phyloP scores from a whole-genome alignment of 2,329 filamentous ascomycete genomes.

The Colletotrichum destructivum region DNA sequence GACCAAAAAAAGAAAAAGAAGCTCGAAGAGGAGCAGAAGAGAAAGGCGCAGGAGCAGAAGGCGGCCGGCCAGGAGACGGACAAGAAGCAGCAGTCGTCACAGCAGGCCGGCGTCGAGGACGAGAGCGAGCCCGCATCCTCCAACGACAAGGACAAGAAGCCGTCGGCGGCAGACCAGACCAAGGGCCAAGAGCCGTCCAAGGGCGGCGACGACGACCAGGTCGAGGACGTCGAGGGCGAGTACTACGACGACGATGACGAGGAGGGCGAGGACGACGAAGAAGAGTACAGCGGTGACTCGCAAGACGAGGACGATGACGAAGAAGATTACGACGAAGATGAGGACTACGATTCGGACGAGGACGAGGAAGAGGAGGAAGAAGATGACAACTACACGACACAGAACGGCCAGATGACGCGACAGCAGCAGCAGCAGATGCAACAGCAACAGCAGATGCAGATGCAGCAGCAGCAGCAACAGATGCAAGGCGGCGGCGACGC shows the following conservation, averaged over 20 bases:
- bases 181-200: conserved; percentile 35
- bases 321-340: conserved; percentile 45
- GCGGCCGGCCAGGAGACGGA: conserved; percentile 44
- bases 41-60: conserved; percentile 41
- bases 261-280: conserved; percentile 39
- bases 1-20: conserved; percentile 40
- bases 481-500: conserved; percentile 45
- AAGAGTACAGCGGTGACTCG: conserved; percentile 42
- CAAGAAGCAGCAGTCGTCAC: conserved; percentile 42
- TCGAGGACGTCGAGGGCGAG: conserved; percentile 35
- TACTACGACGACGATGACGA: conserved; percentile 23
- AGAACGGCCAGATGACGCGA: conserved; percentile 25
- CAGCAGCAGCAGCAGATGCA: conserved; percentile 38
- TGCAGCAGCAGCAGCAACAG: conserved; percentile 47
- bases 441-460: conserved; percentile 46
- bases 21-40: conserved; percentile 29
- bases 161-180: conserved; percentile 37
- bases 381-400: conserved; percentile 37
- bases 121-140: conserved; percentile 39
- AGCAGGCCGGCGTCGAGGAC: conserved; percentile 44
- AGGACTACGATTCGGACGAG: conserved; percentile 43
- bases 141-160: conserved; percentile 28
- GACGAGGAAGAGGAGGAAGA: conserved; percentile 25
- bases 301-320: conserved; percentile 37
- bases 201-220: conserved; percentile 21